Conservation (phyloP, 257 asterid genomes). For the Buddleja alternifolia region DNA sequence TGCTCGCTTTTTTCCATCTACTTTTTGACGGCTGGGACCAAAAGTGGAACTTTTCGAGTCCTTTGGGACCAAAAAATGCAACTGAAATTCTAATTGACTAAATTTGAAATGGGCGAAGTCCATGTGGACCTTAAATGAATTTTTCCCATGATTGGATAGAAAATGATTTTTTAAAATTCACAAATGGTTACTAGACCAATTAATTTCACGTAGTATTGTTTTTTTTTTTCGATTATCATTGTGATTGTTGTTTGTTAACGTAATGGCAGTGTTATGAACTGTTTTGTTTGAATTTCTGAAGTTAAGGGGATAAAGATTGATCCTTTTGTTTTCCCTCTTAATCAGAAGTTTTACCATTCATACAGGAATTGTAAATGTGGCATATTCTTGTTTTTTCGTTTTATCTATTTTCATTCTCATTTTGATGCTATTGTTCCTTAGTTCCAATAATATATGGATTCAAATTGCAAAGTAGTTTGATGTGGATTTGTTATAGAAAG, state of each 20-base stretch:
- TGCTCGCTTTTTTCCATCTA: no score
- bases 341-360: not conserved
- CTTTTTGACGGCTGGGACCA: no score
- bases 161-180: no score
- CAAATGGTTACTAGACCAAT: not conserved
- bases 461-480: not conserved
- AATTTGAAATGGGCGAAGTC: no score
- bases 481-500: no score
- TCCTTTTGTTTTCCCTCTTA: not conserved
- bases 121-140: no score
- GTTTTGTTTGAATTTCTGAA: not conserved
- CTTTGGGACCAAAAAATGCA: no score
- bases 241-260: not conserved
- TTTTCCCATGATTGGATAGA: no score
- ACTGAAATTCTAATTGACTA: no score
- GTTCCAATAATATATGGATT: not conserved
- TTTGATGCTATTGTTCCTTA: no score
- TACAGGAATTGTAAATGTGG: constrained; percentile 6
- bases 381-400: not conserved
- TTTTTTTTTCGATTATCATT: not conserved
- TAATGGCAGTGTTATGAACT: not conserved
- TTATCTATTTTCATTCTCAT: not conserved
- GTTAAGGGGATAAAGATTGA: not conserved
- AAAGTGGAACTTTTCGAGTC: no score
- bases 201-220: not conserved